Percentiles rank a stretch among this genome's conserved stretches.
Conservation (phyloP, 352 stramenopile species). For the Globisporangium emineosum region DNA sequence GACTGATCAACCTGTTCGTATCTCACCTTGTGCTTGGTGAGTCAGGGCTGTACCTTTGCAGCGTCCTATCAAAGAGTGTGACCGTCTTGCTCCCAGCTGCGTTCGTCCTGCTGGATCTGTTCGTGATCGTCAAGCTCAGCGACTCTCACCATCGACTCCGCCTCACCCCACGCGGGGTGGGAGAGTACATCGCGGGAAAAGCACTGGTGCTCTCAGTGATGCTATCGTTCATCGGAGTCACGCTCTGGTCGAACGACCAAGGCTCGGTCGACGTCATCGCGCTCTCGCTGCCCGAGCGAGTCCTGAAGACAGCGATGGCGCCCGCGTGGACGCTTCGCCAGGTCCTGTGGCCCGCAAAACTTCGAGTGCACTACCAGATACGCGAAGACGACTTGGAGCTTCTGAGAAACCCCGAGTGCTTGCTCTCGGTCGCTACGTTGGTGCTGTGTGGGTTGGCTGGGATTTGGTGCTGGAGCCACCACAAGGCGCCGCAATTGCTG, state of each 20-base stretch:
- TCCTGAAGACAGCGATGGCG: constrained; percentile 42
- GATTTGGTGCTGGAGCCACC: constrained; percentile 3
- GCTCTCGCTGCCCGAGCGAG: constrained; percentile 30
- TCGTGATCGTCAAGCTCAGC: neutral
- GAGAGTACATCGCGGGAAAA: constrained; percentile 26
- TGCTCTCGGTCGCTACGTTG: constrained; percentile 27
- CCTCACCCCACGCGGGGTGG: neutral
- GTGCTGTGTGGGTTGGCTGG: constrained; percentile 9
- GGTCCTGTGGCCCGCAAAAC: constrained; percentile 39
- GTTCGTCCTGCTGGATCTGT: constrained; percentile 4
- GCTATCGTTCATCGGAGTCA: constrained; percentile 33
- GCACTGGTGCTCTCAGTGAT: constrained; percentile 20
- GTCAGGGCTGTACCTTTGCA: constrained; percentile 11
- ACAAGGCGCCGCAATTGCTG: constrained; percentile 17
- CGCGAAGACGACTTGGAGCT: constrained; percentile 30
- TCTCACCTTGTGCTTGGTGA: neutral
- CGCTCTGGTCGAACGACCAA: constrained; percentile 37
- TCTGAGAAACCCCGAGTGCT: constrained; percentile 26
- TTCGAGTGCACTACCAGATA: constrained; percentile 63
- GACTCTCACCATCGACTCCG: neutral
- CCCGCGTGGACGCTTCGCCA: constrained; percentile 35
- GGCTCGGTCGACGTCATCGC: constrained; percentile 44
- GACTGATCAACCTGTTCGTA: no score
- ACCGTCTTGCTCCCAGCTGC: constrained; percentile 6
- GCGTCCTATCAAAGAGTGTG: constrained; percentile 14